phyloP scores from a whole-genome alignment of 2,329 filamentous ascomycete species.

The Scedosporium minutisporum region DNA sequence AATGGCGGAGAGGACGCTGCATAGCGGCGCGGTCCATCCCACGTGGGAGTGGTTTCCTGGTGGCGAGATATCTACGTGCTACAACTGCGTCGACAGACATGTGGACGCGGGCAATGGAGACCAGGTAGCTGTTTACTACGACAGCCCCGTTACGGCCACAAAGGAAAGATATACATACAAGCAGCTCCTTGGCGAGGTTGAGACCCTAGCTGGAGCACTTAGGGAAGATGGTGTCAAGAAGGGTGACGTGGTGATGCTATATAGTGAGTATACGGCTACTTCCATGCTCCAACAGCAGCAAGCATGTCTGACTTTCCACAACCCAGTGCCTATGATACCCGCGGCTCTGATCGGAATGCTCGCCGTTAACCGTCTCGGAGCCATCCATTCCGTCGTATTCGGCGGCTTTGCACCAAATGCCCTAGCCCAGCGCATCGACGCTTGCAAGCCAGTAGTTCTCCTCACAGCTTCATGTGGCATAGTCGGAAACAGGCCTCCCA shows the following conservation, averaged over 20 bases:
- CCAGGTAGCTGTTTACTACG: constrained; percentile 70
- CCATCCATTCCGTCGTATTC: constrained; percentile 86
- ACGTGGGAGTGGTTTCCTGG: constrained; percentile 88
- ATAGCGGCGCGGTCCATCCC: constrained; percentile 52
- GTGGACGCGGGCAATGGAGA: constrained; percentile 68
- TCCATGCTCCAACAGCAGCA: not conserved
- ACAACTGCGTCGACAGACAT: constrained; percentile 86
- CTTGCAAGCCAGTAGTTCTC: constrained; percentile 63
- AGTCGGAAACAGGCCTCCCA: constrained; percentile 71
- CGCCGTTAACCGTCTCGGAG: constrained; percentile 70
- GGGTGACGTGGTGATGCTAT: constrained; percentile 82
- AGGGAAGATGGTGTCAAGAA: constrained; percentile 71
- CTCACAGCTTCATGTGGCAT: constrained; percentile 90
- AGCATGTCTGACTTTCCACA: not conserved
- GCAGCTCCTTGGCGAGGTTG: constrained; percentile 68
- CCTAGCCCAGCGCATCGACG: constrained; percentile 80
- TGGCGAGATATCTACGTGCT: constrained; percentile 82
- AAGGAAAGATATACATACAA: constrained; percentile 68
- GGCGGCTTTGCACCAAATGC: constrained; percentile 78
- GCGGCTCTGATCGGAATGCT: constrained; percentile 79
- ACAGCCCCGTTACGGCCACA: constrained; percentile 69
- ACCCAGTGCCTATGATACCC: constrained; percentile 88
- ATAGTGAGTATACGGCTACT: constrained; percentile 48
- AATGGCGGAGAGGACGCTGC: constrained; percentile 52
- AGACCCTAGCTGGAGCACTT: constrained; percentile 71